Evolutionary conservation across 1,139 yeast species (phyloP).

Genomic region (Suhomyces bolitotheri): DNA sequence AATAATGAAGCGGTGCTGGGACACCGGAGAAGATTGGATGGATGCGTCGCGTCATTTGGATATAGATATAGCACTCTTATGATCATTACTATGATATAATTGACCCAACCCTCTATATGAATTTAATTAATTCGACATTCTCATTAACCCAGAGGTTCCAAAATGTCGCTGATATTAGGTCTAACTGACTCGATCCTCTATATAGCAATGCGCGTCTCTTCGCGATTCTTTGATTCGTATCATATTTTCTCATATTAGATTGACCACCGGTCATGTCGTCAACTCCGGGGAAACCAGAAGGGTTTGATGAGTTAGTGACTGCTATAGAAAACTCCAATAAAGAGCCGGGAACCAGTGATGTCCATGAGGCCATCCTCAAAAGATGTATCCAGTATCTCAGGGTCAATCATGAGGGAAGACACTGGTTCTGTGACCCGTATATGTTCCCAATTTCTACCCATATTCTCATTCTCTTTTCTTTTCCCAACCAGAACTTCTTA

Average conservation of each 20-base stretch:
- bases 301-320: slow-evolving; percentile 26
- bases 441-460: slow-evolving; percentile 53
- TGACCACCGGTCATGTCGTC: slow-evolving; percentile 2
- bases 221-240: too few species aligned
- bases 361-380: slow-evolving; percentile 30
- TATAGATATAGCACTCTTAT: slow-evolving; percentile 51
- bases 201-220: too few species aligned
- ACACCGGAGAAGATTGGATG: slow-evolving; percentile 57
- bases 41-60: slow-evolving; percentile 46
- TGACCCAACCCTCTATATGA: too few species aligned
- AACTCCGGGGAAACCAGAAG: slow-evolving; percentile 22
- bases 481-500: slow-evolving; percentile 47
- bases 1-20: slow-evolving; percentile 60
- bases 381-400: slow-evolving; percentile 28
- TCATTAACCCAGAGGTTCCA: too few species aligned
- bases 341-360: slow-evolving; percentile 26
- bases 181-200: too few species aligned
- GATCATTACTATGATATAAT: too few species aligned
- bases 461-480: slow-evolving; percentile 59
- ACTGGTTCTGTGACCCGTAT: slow-evolving; percentile 58
- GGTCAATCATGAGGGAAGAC: slow-evolving; percentile 27
- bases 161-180: too few species aligned
- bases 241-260: too few species aligned
- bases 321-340: slow-evolving; percentile 26
- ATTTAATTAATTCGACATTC: too few species aligned